Evolutionary conservation across 441 rosid genomes (phyloP), one percentile per base, ranked within the genome.

Genomic region (Adansonia gregorii): DNA sequence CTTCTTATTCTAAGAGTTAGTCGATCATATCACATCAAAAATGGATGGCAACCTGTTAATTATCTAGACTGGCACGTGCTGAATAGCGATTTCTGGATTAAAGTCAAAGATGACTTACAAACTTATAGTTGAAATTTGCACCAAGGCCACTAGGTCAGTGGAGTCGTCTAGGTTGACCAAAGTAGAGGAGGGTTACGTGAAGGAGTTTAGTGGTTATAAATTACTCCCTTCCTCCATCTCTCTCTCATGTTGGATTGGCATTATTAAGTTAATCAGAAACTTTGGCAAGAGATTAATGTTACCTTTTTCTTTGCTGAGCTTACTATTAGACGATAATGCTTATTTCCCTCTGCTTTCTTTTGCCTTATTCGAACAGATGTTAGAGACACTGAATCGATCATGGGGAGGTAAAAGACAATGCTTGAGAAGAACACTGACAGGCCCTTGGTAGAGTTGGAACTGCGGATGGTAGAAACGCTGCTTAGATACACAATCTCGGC

Each of bases 401-500:
- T 71, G 85, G 85, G 87, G 67, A 58, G 46, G 61, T 58, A 77
- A 70, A 61, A 77, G 79, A 75, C 90, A 81, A 54, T 86, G 91
- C 88, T 83, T 91, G 87, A 87, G 90, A 73, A 88, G 95, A 86
- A 91, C 95, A 61, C 66, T 86, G 83, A 91, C 95, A 0, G 92
- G 93, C 67, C 93, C 95, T 12, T 89, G 93, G 93, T 88, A 88
- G 81, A 81, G 61, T 67, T 77, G 76, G 82, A 79, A 70, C 59
- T 73, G 64, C 55, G 76, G 63, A 5, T 82, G 82, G 83, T 77
- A 24, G 56, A 65, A 79, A 24, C 9, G 20, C 20, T 49, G 58
- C 43, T 22, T 51, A 43, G 67, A 60, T 15, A 72, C 6, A 14
- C 56, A 76, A 77, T 49, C 77, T 68, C 58, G 64, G 74, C 49